These are phyloP conservation scores for Fusarium succisae DNA, from an alignment of 2,329 filamentous ascomycete species.

Conservation along the genomic window DNA sequence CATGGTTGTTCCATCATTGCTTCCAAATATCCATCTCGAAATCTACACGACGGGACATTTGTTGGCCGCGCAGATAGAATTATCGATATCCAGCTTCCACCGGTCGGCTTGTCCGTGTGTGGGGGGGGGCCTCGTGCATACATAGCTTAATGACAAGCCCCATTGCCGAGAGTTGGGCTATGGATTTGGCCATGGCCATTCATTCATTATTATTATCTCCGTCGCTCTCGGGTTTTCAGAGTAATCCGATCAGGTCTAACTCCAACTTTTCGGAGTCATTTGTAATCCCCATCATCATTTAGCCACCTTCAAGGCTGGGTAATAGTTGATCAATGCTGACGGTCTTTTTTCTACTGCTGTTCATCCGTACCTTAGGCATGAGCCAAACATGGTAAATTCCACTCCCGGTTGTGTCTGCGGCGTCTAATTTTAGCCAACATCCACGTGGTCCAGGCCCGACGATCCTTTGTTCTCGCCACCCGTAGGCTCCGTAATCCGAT, in stretches of 20 bases:
- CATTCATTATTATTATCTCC: not conserved
- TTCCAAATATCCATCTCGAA: slow-evolving; percentile 8
- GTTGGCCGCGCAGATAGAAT: not conserved
- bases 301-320: not conserved
- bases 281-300: not conserved
- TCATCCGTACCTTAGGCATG: not conserved
- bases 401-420: slow-evolving; percentile 8
- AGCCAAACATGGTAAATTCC: not conserved
- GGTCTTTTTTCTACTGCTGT: not conserved
- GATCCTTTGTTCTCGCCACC: slow-evolving; percentile 33
- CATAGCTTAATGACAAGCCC: slow-evolving; percentile 2
- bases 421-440: slow-evolving; percentile 31
- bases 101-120: slow-evolving; percentile 39
- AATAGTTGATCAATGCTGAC: not conserved
- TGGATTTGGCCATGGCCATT: not conserved
- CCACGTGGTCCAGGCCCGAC: slow-evolving; percentile 35
- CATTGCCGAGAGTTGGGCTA: slow-evolving; percentile 3
- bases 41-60: not conserved
- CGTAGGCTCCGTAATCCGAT: slow-evolving; percentile 27
- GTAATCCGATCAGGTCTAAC: not conserved
- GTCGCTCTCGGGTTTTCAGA: slow-evolving; percentile 6
- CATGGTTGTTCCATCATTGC: slow-evolving; percentile 3
- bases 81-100: slow-evolving; percentile 25
- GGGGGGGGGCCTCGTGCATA: not conserved
- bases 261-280: not conserved